Conservation (phyloP, 352 stramenopile species). For the Globisporangium nagaii region DNA sequence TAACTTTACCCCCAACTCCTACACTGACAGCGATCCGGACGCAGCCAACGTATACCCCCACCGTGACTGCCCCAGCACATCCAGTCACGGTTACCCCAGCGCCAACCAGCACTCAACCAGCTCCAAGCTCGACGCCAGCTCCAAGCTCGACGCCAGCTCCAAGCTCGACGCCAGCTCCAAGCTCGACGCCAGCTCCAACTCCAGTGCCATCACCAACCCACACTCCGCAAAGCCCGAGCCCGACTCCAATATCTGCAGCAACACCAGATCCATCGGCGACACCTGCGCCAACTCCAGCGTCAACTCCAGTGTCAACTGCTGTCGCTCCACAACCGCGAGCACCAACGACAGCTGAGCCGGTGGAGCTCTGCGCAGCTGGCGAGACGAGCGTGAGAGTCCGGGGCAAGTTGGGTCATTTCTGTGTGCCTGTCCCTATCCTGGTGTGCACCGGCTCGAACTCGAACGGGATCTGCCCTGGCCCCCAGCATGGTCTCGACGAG, state of each 20-base stretch:
- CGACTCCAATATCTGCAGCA: too few species aligned
- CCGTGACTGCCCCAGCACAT: too few species aligned
- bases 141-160: neutral
- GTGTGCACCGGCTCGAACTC: conserved; percentile 18
- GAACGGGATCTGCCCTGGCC: conserved; percentile 24
- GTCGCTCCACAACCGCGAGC: too few species aligned
- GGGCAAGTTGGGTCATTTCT: conserved; percentile 26
- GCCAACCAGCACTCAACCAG: too few species aligned
- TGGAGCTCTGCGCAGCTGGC: conserved; percentile 3
- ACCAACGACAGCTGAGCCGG: neutral
- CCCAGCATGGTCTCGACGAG: conserved; percentile 22
- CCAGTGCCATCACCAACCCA: too few species aligned
- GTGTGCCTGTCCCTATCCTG: conserved; percentile 12
- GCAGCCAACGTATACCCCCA: too few species aligned
- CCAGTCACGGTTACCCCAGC: too few species aligned
- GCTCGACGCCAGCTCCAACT: neutral
- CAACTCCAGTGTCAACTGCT: too few species aligned
- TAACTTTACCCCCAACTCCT: neutral
- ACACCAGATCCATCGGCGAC: neutral
- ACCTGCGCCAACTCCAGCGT: neutral
- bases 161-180: neutral
- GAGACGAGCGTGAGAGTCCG: conserved; percentile 29
- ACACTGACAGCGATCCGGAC: too few species aligned
- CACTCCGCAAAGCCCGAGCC: too few species aligned
- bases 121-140: too few species aligned